A percentile compares a stretch with the other conserved stretches of the same genome.
These are phyloP conservation scores for Hymenoscyphus occultus DNA, from an alignment of 2,329 filamentous ascomycete genomes.

Conservation along the genomic window DNA sequence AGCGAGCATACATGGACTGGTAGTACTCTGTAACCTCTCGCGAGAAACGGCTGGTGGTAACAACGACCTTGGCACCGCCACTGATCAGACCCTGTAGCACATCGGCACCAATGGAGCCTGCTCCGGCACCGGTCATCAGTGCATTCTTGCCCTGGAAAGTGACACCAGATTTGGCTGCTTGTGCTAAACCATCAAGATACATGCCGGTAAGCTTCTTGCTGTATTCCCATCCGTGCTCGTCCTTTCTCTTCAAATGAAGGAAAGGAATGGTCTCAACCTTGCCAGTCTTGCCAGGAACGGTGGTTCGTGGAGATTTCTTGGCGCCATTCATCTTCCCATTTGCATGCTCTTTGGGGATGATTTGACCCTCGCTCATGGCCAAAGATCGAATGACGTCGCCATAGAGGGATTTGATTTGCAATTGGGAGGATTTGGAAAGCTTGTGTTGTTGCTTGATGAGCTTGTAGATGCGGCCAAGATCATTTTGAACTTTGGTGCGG, in stretches of 20 bases:
- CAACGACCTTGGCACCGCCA: constrained; percentile 93
- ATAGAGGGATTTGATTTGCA: constrained; percentile 95
- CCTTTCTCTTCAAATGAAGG: constrained; percentile 92
- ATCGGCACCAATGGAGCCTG: constrained; percentile 95
- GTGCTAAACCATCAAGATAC: constrained; percentile 88
- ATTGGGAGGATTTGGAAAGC: constrained; percentile 90
- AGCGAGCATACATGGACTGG: constrained; percentile 96
- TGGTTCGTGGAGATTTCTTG: constrained; percentile 52
- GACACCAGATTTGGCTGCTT: constrained; percentile 81
- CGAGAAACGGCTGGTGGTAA: constrained; percentile 95
- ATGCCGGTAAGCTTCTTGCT: constrained; percentile 96
- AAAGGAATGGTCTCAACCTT: constrained; percentile 98
- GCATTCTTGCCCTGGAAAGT: constrained; percentile 94
- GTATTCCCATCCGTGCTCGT: constrained; percentile 95
- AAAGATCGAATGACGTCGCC: constrained; percentile 90
- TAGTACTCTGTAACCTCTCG: constrained; percentile 99
- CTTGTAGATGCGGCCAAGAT: constrained; percentile 93
- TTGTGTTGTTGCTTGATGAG: constrained; percentile 98
- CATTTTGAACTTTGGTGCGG: constrained; percentile 95
- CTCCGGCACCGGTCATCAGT: constrained; percentile 97
- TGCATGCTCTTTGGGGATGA: constrained; percentile 80
- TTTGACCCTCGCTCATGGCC: constrained; percentile 97
- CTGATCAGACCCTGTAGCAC: constrained; percentile 94
- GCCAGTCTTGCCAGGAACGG: constrained; percentile 64
- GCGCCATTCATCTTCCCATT: constrained; percentile 51